These are phyloP conservation scores for Nakazawaea populi DNA, from an alignment of 805 yeast species.

Conservation along the genomic window DNA sequence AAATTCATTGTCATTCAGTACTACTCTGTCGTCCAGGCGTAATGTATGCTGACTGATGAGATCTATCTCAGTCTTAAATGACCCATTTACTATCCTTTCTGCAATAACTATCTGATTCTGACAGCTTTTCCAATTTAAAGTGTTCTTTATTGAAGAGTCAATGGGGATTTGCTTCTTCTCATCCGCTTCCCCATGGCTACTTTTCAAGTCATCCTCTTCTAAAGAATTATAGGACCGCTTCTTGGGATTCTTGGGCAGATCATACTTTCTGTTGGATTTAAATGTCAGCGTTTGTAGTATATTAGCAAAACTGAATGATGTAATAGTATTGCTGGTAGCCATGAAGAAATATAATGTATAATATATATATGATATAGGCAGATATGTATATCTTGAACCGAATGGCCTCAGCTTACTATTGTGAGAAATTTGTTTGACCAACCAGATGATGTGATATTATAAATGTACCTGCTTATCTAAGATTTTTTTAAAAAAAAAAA, in stretches of 20 bases:
- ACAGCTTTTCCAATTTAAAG: not conserved
- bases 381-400: too few species aligned
- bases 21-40: not conserved
- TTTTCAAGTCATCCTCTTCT: not conserved
- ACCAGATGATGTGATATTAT: too few species aligned
- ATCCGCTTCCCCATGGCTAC: not conserved
- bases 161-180: not conserved
- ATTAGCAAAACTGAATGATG: not conserved
- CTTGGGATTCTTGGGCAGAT: not conserved
- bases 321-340: too few species aligned
- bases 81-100: not conserved
- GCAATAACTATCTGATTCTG: not conserved
- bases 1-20: not conserved
- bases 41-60: not conserved
- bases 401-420: too few species aligned
- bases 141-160: not conserved
- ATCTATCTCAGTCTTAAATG: not conserved
- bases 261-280: not conserved
- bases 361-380: too few species aligned
- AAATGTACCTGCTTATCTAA: too few species aligned
- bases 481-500: too few species aligned
- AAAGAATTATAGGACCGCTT: constrained; percentile 3
- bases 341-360: too few species aligned
- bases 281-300: not conserved
- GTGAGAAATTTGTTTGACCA: too few species aligned